Percentiles rank a stretch among this genome's conserved stretches.
phyloP scores from a whole-genome alignment of 1,139 yeast genomes.

The Lodderomyces theae region DNA sequence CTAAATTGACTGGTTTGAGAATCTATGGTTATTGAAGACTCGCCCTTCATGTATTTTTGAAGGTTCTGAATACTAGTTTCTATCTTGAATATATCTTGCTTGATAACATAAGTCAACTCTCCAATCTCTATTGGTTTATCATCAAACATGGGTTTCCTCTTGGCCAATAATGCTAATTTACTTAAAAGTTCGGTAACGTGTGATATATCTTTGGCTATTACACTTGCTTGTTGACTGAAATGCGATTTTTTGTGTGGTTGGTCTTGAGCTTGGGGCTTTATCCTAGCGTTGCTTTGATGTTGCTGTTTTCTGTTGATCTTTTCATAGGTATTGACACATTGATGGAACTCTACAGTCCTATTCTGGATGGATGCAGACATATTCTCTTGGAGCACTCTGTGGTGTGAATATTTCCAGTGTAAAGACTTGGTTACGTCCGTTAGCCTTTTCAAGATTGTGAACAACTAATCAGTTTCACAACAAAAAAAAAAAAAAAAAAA shows the following conservation, averaged over 20 bases:
- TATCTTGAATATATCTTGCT: conserved; percentile 85
- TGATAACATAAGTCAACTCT: conserved; percentile 87
- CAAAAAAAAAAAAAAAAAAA: no score
- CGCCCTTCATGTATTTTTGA: conserved; percentile 54
- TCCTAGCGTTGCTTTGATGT: conserved; percentile 8
- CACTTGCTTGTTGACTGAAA: conserved; percentile 77
- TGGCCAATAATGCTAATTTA: conserved; percentile 79
- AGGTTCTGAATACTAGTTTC: conserved; percentile 73
- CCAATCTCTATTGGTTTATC: conserved; percentile 94
- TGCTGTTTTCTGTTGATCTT: conserved; percentile 47
- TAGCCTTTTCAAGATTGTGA: no score
- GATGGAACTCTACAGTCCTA: conserved; percentile 82
- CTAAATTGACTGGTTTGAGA: conserved; percentile 69
- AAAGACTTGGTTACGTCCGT: no score
- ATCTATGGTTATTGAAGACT: conserved; percentile 45
- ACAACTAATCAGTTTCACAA: no score
- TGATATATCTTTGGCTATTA: conserved; percentile 84
- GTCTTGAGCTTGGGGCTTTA: conserved; percentile 4
- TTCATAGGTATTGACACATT: conserved; percentile 72
- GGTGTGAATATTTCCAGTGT: no score
- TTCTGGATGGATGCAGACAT: conserved; percentile 54
- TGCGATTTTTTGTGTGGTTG: conserved; percentile 48
- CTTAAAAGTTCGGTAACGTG: conserved; percentile 82
- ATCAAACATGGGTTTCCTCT: conserved; percentile 88
- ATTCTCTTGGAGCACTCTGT: not conserved